These are phyloP conservation scores for Aspergillus japonicus DNA, from an alignment of 2,329 filamentous ascomycete species.

Conservation along the genomic window DNA sequence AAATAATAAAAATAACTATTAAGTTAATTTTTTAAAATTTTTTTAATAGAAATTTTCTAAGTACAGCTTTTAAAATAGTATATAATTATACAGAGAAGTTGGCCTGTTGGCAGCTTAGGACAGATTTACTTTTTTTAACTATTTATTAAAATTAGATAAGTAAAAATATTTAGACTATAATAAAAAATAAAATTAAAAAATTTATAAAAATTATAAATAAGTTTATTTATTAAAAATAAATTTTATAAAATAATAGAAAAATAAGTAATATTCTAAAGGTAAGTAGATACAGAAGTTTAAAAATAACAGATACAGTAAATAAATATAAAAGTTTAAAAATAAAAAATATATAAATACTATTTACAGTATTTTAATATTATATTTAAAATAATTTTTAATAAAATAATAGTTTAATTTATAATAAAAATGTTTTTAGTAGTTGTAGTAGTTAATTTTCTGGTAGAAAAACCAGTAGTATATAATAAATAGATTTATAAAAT, in stretches of 20 bases:
- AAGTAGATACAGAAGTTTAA: too few species aligned
- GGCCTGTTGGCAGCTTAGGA: too few species aligned
- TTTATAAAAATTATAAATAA: not conserved
- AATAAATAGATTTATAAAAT: not conserved
- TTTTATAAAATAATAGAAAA: not conserved
- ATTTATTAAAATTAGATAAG: not conserved
- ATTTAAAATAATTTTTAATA: not conserved
- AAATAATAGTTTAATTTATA: not conserved
- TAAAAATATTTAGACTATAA: not conserved
- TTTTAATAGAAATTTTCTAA: too few species aligned
- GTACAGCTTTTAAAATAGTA: too few species aligned
- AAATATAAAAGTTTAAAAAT: not conserved
- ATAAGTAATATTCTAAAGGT: not conserved
- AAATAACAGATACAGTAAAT: not conserved
- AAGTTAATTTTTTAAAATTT: too few species aligned
- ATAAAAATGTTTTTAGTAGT: not conserved
- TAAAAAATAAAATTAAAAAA: not conserved
- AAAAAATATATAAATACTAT: not conserved
- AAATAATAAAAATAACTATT: too few species aligned
- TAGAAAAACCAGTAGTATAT: not conserved
- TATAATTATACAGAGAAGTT: too few species aligned
- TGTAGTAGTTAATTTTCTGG: too few species aligned
- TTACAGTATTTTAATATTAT: not conserved
- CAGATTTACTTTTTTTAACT: not conserved
- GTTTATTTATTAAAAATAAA: not conserved